Base-by-base conservation (phyloP, 148 eudicot species). In the Dysphania ambrosioides region DNA sequence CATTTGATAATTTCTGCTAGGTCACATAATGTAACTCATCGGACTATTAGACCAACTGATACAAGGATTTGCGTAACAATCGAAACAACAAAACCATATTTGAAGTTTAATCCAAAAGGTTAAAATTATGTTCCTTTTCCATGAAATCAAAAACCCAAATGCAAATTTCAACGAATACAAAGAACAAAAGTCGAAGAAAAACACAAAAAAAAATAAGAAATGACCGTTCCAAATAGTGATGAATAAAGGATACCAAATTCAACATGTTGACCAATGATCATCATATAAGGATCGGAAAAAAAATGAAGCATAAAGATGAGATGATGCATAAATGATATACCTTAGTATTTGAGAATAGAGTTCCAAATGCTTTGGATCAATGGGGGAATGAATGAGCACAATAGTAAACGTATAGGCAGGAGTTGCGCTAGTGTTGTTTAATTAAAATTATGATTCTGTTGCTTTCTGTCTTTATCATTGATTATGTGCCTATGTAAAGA, bases 401-500 rank as follows among this genome's bases (percentile, higher is more conserved):
- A 51, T 34, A 60, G 66, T 38, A 68, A 80, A 75, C 75, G 70
- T 79, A 79, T 49, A 66, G 59, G 66, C n/a, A n/a, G n/a, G n/a
- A 12, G 71, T 75, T 68, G 68, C 38, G 24, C 55, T 78, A 66
- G 68, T 74, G 75, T 71, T 62, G 23, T 3, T 19, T 53, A 8
- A 53, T 19, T 53, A 19, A n/a, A 53, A 53, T 53, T n/a, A 1
- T 68, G 51, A 56, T 72, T 66, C 40, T 72, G 23, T 34, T 8
- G 19, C 77, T 81, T 73, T 72, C 29, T 80, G 82, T 80, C 82
- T 24, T 15, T 75, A 31, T 78, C 72, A 66, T 78, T 65, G n/a
- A n/a, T n/a, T n/a, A n/a, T n/a, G n/a, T n/a, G 59, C 16, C 70
- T 31, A 42, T 1, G 73, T 76, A 55, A 68, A 53, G 67, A 40